Evolutionary conservation across 148 eudicot genomes (phyloP).

Genomic region (Rhododendron kiyosumense): DNA sequence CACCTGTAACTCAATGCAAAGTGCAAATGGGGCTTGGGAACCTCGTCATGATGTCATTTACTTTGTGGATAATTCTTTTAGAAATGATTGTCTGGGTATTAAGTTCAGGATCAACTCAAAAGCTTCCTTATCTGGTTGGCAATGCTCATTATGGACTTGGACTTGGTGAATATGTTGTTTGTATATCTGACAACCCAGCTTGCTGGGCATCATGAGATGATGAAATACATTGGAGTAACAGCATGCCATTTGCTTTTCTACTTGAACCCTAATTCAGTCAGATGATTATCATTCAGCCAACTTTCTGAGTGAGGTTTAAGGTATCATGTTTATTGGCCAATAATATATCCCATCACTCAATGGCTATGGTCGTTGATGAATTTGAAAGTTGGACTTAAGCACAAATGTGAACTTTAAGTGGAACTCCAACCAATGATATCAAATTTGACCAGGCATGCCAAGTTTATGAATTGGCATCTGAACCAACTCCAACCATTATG

Average conservation of each 20-base stretch:
- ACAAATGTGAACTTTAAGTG: not conserved
- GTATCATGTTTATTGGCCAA: not conserved
- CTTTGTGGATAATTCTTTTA: not conserved
- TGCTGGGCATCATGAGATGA: not conserved
- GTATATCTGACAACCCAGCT: not conserved
- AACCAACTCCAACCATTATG: too few species aligned
- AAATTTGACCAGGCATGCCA: too few species aligned
- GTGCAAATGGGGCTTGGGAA: not conserved
- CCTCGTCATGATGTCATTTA: not conserved
- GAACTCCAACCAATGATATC: too few species aligned
- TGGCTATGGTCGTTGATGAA: not conserved
- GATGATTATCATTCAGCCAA: not conserved
- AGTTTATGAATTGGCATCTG: too few species aligned
- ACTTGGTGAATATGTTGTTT: not conserved
- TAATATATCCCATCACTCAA: not conserved
- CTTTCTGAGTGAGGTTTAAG: not conserved
- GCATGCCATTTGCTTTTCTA: not conserved
- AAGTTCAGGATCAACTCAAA: not conserved
- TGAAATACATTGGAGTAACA: not conserved
- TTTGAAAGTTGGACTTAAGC: not conserved
- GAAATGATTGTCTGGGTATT: not conserved
- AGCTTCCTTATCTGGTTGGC: not conserved
- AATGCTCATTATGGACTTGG: not conserved
- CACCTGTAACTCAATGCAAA: not conserved
- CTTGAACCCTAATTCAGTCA: not conserved